Base-by-base conservation (phyloP, 441 rosid genomes). In the Populus trichocarpa region DNA sequence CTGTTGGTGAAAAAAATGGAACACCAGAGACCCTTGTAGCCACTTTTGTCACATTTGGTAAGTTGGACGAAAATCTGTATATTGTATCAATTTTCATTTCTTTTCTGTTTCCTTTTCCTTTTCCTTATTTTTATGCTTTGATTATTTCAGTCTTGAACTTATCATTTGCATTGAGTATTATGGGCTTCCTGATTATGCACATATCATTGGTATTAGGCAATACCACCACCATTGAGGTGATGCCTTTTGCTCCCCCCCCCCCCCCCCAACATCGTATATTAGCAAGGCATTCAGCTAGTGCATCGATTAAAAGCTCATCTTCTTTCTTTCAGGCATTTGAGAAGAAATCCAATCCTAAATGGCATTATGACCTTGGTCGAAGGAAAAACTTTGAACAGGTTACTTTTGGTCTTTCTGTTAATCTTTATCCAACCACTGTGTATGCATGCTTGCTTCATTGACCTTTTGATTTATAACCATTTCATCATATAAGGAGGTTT, bases 131-230 rank as follows among this genome's bases (percentile, higher is more conserved):
- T 69, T 70, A 25, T 78, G 74, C n/a, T 75, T 42, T 70, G 73
- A 72, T 38, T 61, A 12, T 63, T 33, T 86, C 89, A 95, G 99
- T 95, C 71, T 82, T 96, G 85, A 92, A 93, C 89, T 82, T 93
- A 71, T 92, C 99, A 75, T 96, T 96, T 73, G 90, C 90, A 28
- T 79, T 91, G 82, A 96, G 99, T 82, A 80, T 93, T 25, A 16
- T 95, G 86, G 98, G 99, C 81, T 93, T 96, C 89, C 84, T 93
- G 61, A 87, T 92, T 65, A 89, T 93, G 95, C 99, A 93, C 84
- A 72, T 91, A 64, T 75, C 90, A 36, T 79, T 96, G 74, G 94
- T 90, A 57, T 71, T 77, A 8, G 88, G 87, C 65, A 93, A 96
- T 83, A 90, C 90, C 40, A 86, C 98, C 36, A 93, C 97, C 69